Base-by-base conservation (phyloP, 2,329 filamentous ascomycete species). In the Exserohilum turcica region DNA sequence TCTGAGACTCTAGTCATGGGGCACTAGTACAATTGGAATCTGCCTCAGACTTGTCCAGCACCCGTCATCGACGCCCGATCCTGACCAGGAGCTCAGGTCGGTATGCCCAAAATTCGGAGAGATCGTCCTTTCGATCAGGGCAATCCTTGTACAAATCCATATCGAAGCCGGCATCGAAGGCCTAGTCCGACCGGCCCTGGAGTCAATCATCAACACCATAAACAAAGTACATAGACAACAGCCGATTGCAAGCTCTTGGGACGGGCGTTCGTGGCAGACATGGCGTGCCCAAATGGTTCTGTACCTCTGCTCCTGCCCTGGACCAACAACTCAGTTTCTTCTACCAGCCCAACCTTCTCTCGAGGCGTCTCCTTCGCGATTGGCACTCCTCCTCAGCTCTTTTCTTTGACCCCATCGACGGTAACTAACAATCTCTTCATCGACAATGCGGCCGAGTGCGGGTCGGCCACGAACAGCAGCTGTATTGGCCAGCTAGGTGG, bases 261-360 rank as follows among this genome's bases (percentile, higher is more conserved):
- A 38, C 21, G 47, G 49, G 16, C 28, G 35, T 16, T 39, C 9
- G 16, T 40, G 32, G 50, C 48, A n/a, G 28, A 35, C 8, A 61
- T 61, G 58, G 58, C 56, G 27, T 61, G 59, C 38, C 31, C 59
- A 24, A 61, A 61, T 35, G 56, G 59, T 48, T 61, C 59, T 10
- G 52, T 33, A 39, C 57, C 59, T 37, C 46, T 62, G 54, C 47
- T 62, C 9, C 19, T 62, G 36, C 59, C 59, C 3, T 62, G 59
- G 59, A 52, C 59, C 13, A 62, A 62, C 48, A 55, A 59, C 32
- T 50, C 59, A 18, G 54, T 58, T 18, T 57, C 59, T 7, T 49
- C 57, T 18, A 47, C 50, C 8, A 57, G 54, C 44, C 43, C 48
- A 13, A 52, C 60, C 28, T 28, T 60, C 21, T 56, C 57, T n/a